Base-by-base conservation (phyloP, 257 asterid species). In the Perilla frutescens region DNA sequence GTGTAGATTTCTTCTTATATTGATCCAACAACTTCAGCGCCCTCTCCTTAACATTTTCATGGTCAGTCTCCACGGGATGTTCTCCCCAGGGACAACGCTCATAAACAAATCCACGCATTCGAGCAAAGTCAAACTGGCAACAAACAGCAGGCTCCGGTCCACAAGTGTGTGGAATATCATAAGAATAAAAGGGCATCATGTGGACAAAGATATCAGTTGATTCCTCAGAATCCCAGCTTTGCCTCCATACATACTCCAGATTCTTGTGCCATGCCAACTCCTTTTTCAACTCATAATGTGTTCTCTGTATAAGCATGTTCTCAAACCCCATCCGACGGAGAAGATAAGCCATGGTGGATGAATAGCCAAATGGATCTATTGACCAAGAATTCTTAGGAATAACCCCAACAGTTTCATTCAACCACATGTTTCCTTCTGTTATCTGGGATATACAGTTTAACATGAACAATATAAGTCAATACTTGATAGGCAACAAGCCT, bases 101-200 rank as follows among this genome's bases (percentile, higher is more conserved):
- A 58, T 95, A 95, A 10, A 79, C 80, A 83, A 89, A 90, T 39
- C 97, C 96, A 66, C 82, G 88, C 91, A 80, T 92, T 69, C 98
- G 90, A 76, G 99, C 99, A 78, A 95, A 95, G 83, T 95, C 99
- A 75, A 95, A 95, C 83, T 95, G 99, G 82, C 99, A 95, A 79
- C 99, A 95, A 78, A 90, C 77, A 68, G 99, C 98, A 48, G 99
- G 98, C 85, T 95, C 99, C 2, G 99, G 98, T 76, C 99, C 99
- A 76, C 99, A 95, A n/a, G 99, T 95, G 75, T 95, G 99, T 39
- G 99, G 99, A 73, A 95, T 82, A 79, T 95, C 98, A 71, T 95
- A 95, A 55, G 98, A 90, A 86, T 92, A 92, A 81, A 95, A 95
- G 15, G 99, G 99, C 98, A 95, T 95, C 99, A 92, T 95, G 90